phyloP scores from a whole-genome alignment of 2,329 filamentous ascomycete species.

The Gliomastix tumulicola region DNA sequence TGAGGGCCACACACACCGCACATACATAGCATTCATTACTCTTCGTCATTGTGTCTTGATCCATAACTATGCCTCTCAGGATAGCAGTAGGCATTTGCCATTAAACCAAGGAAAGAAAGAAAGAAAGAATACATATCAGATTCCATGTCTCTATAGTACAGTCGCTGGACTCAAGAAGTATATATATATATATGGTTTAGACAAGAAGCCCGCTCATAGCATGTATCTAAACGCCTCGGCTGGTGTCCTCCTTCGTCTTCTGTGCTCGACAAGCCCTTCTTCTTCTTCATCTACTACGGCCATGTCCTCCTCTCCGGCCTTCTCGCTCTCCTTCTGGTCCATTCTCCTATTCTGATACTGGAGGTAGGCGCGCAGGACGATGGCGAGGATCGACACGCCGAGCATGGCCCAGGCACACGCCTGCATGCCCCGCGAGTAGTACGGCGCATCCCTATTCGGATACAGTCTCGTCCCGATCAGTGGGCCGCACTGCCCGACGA shows the following conservation, averaged over 20 bases:
- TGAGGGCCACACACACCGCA: too few species aligned
- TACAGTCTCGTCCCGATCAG: slow-evolving; percentile 62
- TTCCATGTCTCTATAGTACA: too few species aligned
- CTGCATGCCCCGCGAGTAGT: slow-evolving; percentile 56
- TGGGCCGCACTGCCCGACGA: slow-evolving; percentile 76
- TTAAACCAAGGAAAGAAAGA: too few species aligned
- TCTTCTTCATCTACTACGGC: slow-evolving; percentile 24
- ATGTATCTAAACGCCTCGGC: slow-evolving; percentile 36
- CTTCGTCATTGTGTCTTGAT: too few species aligned
- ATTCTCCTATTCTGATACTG: slow-evolving; percentile 39
- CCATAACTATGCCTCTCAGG: too few species aligned
- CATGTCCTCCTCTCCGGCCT: slow-evolving; percentile 9
- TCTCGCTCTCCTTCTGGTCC: slow-evolving; percentile 24
- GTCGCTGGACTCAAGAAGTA: background rate
- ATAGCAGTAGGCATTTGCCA: too few species aligned
- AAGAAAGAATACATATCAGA: slow-evolving; percentile 2
- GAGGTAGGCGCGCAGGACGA: slow-evolving; percentile 46
- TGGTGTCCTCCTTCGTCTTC: slow-evolving; percentile 10
- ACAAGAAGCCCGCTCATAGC: slow-evolving; percentile 28
- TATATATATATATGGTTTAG: background rate
- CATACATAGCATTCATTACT: too few species aligned
- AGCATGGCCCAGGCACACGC: slow-evolving; percentile 58
- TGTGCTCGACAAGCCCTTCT: slow-evolving; percentile 28
- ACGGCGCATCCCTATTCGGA: slow-evolving; percentile 51
- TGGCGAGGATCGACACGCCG: slow-evolving; percentile 48